Percentiles rank a stretch among this genome's conserved stretches.
phyloP scores from a whole-genome alignment of 2,329 filamentous ascomycete species.

The Massarina eburnea region DNA sequence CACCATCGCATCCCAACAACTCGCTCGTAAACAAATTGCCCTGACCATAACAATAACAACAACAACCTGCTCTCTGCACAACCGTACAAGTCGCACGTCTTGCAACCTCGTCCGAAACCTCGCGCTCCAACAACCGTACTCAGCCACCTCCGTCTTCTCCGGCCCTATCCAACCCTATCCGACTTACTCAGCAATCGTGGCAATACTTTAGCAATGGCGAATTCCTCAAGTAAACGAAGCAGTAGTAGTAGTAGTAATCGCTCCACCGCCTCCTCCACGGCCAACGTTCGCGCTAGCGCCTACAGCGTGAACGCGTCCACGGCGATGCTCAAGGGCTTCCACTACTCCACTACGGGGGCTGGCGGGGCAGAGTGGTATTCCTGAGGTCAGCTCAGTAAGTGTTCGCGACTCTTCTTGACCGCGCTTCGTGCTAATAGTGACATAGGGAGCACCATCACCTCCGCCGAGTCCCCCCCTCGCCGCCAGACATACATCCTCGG shows the following conservation, averaged over 20 bases:
- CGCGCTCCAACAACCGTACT: background rate
- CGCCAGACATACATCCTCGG: slow-evolving; percentile 64
- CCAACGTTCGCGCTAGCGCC: slow-evolving; percentile 86
- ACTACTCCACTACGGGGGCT: slow-evolving; percentile 93
- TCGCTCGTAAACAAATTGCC: background rate
- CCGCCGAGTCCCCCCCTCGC: slow-evolving; percentile 87
- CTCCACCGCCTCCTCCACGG: slow-evolving; percentile 62
- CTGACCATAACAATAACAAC: background rate
- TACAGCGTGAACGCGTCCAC: slow-evolving; percentile 76
- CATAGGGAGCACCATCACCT: slow-evolving; percentile 78
- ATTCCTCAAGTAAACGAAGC: slow-evolving; percentile 70
- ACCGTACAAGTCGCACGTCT: too few relatives aligned
- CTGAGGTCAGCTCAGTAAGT: slow-evolving; percentile 49
- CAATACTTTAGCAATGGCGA: slow-evolving; percentile 63
- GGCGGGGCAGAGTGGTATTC: slow-evolving; percentile 58
- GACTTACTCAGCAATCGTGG: slow-evolving; percentile 46
- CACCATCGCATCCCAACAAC: slow-evolving; percentile 3
- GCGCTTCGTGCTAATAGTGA: slow-evolving; percentile 13
- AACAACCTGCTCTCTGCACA: background rate
- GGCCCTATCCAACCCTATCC: slow-evolving; percentile 4
- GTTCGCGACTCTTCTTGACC: background rate
- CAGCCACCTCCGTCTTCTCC: background rate
- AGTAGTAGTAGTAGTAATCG: slow-evolving; percentile 69
- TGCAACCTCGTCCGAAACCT: too few relatives aligned
- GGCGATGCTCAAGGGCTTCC: slow-evolving; percentile 76